These are phyloP conservation scores for Chenopodium quinoa DNA, from an alignment of 148 eudicot species.

Conservation along the genomic window DNA sequence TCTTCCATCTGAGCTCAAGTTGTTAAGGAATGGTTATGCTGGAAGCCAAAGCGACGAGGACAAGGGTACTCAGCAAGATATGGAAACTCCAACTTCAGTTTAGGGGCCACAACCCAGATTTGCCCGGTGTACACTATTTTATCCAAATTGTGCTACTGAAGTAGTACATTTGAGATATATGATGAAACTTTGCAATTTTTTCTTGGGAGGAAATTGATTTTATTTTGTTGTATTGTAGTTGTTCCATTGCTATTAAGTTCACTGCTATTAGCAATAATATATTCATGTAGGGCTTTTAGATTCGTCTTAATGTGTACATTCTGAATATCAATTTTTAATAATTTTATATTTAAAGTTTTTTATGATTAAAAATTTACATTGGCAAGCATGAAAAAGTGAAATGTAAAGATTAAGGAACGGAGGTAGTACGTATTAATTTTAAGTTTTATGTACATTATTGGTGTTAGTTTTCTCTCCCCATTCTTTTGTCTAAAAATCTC, in stretches of 20 bases:
- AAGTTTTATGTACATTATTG: too few species aligned
- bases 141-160: not conserved
- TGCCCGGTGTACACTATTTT: slow-evolving; percentile 8
- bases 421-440: too few species aligned
- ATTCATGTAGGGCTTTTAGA: too few species aligned
- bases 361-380: too few species aligned
- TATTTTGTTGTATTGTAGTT: not conserved
- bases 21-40: slow-evolving; percentile 34
- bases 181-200: slow-evolving; percentile 6
- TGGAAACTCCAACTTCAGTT: slow-evolving; percentile 42
- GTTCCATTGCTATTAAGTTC: not conserved
- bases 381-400: too few species aligned
- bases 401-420: too few species aligned
- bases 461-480: too few species aligned
- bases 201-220: not conserved
- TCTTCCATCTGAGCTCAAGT: slow-evolving; percentile 72
- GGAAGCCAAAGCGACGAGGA: slow-evolving; percentile 30
- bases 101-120: slow-evolving; percentile 17
- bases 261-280: not conserved
- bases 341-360: too few species aligned
- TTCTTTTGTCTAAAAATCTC: too few species aligned
- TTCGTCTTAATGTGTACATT: too few species aligned
- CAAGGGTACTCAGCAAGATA: slow-evolving; percentile 35
- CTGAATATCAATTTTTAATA: too few species aligned
- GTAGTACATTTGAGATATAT: slow-evolving; percentile 10